Percentiles rank a stretch among this genome's conserved stretches.
Conservation (phyloP, 2,329 filamentous ascomycete genomes). For the Setomelanomma holmii region DNA sequence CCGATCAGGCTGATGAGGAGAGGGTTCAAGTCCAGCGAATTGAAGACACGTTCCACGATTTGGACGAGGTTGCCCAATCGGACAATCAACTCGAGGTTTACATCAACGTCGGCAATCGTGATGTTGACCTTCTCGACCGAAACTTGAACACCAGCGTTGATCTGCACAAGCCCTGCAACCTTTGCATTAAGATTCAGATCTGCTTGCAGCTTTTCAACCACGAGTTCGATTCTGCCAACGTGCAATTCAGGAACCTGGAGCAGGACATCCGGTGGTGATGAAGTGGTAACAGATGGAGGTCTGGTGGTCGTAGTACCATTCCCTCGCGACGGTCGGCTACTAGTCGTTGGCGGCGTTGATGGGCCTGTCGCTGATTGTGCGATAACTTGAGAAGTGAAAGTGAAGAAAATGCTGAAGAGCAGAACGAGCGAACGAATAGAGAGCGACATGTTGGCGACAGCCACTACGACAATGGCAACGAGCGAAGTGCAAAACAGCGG, state of each 20-base stretch:
- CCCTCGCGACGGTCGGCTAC: constrained; percentile 25
- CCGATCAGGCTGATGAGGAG: constrained; percentile 64
- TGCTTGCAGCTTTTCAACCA: constrained; percentile 65
- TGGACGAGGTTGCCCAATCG: constrained; percentile 66
- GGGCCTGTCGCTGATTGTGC: constrained; percentile 37
- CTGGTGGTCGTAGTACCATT: constrained; percentile 24
- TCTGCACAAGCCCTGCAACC: constrained; percentile 63
- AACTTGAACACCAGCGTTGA: constrained; percentile 59
- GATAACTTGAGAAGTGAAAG: constrained; percentile 33
- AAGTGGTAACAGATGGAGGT: constrained; percentile 32
- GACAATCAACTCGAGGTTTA: constrained; percentile 65
- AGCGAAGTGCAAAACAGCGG: constrained; percentile 15
- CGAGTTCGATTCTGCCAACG: constrained; percentile 66
- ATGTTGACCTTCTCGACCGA: constrained; percentile 63
- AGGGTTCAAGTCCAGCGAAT: constrained; percentile 67
- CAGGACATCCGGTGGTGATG: constrained; percentile 62
- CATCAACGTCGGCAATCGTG: constrained; percentile 67
- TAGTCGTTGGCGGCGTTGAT: constrained; percentile 37
- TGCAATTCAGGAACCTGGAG: constrained; percentile 65
- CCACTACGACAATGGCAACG: constrained; percentile 16
- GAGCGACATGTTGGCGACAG: constrained; percentile 43
- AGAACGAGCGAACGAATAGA: constrained; percentile 44
- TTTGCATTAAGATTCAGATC: constrained; percentile 67
- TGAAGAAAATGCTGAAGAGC: constrained; percentile 37
- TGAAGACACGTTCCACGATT: constrained; percentile 67